Evolutionary conservation across 352 stramenopile species (phyloP), one percentile per base, ranked within the genome.

Genomic region (Phytophthora rubi): DNA sequence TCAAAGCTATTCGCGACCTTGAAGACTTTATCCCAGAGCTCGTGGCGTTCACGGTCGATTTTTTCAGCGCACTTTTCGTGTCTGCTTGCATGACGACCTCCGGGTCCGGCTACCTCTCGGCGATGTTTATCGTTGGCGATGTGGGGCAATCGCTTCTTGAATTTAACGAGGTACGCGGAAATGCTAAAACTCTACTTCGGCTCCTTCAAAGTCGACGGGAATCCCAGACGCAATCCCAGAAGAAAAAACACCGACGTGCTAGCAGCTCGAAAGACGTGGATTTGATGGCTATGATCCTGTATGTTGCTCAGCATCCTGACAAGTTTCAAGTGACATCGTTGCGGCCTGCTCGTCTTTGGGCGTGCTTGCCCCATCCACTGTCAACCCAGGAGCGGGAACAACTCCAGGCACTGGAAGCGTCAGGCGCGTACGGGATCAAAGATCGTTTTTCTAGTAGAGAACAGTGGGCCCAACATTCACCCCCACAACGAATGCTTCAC

Each of bases 31-130:
- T 58, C 10, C 59, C 59, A 4, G 42, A 53, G 54, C 30, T 55
- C 0, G 53, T 71, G 35, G 57, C 59, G 3, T 59, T 71, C 33
- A 54, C 42, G 2, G 37, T 61, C 1, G 64, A 71, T 44, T 58
- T 71, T 10, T 71, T 76, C 26, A 62, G 65, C 32, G 39, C 62
- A 15, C 62, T 75, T 0, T 75, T 71, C 18, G 56, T 70, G 7
- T 71, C 59, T 2, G 70, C 53, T 2, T 77, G 70, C 42, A 72
- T 77, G 23, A 57, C 53, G 6, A 71, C 59, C 23, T 60, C 70
- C 1, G 44, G 37, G n/a, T 75, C 60, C 1, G 21, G 23, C 12
- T 51, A 33, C 33, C 56, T 70, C 8, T 70, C 66, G 0, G 13
- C 47, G 8, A 30, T 68, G n/a, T 55, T 68, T 48, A 68, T 63